Conservation (phyloP, 176 grass and related monocot genomes). For the Dactylis glomerata region DNA sequence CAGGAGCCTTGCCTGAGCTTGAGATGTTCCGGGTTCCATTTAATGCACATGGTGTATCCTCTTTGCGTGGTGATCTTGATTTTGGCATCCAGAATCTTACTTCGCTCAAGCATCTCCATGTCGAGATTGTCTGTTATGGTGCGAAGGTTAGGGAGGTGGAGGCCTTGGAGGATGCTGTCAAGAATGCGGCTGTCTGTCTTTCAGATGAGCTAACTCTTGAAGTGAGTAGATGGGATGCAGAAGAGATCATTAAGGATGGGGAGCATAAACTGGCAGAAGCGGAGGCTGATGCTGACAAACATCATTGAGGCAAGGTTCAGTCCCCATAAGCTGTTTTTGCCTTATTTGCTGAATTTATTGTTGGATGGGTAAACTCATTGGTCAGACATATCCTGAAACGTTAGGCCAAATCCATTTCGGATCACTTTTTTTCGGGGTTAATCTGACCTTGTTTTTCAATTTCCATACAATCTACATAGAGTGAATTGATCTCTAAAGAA, state of each 20-base stretch:
- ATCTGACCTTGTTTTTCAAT: background rate
- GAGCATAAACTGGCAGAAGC: conserved; percentile 10
- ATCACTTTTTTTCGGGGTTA: background rate
- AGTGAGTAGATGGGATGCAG: conserved; percentile 24
- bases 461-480: background rate
- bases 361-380: background rate
- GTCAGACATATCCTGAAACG: background rate
- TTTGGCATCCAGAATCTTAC: background rate
- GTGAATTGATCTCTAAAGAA: background rate
- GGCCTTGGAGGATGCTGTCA: background rate
- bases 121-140: background rate
- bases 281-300: background rate
- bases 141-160: background rate
- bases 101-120: conserved; percentile 13
- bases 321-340: background rate
- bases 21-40: conserved; percentile 7
- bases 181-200: background rate
- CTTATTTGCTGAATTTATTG: background rate
- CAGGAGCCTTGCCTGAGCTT: conserved; percentile 10
- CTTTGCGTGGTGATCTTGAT: background rate
- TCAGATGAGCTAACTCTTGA: background rate
- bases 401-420: background rate
- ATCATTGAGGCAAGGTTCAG: background rate
- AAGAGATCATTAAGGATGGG: conserved; percentile 1
- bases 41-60: background rate